These are phyloP conservation scores for Uronychia setigera DNA, from an alignment of 73 alveolate species.

Conservation along the genomic window DNA sequence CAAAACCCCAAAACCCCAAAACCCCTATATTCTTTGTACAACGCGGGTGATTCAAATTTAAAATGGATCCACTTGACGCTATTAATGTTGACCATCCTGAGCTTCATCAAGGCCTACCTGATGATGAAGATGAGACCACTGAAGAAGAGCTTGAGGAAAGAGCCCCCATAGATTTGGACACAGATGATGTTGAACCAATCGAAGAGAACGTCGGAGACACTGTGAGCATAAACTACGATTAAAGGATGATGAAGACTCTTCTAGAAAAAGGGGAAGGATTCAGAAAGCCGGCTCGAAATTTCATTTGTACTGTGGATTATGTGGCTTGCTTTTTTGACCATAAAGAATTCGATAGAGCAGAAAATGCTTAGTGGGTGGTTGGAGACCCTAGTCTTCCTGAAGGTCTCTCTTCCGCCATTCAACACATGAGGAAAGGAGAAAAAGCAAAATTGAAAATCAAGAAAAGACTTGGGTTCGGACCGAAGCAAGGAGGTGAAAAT, in stretches of 20 bases:
- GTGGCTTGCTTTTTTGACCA: constrained; percentile 49
- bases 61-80: no score
- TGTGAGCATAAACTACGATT: not conserved
- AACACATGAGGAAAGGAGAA: constrained; percentile 50
- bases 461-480: constrained; percentile 40
- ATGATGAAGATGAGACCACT: not conserved
- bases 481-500: constrained; percentile 26
- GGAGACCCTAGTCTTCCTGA: constrained; percentile 54
- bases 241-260: not conserved
- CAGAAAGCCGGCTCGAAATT: not conserved
- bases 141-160: not conserved
- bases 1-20: no score
- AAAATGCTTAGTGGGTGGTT: constrained; percentile 1
- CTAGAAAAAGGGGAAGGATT: not conserved
- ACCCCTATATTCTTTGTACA: no score
- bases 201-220: constrained; percentile 8
- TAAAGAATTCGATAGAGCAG: not conserved
- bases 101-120: no score
- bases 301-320: constrained; percentile 13
- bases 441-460: constrained; percentile 44
- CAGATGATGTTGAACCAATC: constrained; percentile 12
- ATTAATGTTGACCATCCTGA: no score
- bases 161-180: constrained; percentile 8
- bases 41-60: no score
- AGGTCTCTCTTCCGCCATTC: constrained; percentile 42